Evolutionary conservation across 2,329 filamentous ascomycete species (phyloP).

Genomic region (Pyricularia grisea): DNA sequence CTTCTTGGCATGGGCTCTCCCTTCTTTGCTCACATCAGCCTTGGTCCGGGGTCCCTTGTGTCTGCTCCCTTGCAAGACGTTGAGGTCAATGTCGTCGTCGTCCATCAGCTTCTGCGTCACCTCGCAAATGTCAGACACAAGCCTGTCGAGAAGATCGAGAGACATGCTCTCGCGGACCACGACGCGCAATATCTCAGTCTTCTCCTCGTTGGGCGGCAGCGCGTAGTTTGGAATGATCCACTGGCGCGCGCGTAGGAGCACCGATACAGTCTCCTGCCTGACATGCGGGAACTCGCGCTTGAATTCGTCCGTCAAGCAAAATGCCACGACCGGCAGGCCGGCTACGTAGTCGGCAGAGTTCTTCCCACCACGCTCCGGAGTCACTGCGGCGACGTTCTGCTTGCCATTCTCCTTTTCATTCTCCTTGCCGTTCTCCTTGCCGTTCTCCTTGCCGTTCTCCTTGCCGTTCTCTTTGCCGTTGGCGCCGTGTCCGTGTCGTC

Average conservation of each 20-base stretch:
- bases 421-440: neutral
- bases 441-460: neutral
- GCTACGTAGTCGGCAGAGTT: slow-evolving; percentile 52
- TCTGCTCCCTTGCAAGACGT: slow-evolving; percentile 27
- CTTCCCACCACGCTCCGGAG: slow-evolving; percentile 25
- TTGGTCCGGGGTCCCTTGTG: slow-evolving; percentile 4
- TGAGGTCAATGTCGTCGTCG: slow-evolving; percentile 39
- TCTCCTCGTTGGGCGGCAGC: slow-evolving; percentile 50
- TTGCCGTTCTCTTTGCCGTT: neutral
- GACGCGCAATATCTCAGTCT: slow-evolving; percentile 57
- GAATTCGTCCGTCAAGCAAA: slow-evolving; percentile 53
- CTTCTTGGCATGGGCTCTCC: slow-evolving; percentile 5
- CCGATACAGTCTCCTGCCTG: slow-evolving; percentile 54
- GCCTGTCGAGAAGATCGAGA: slow-evolving; percentile 55
- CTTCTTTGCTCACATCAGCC: slow-evolving; percentile 3
- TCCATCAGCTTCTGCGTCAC: slow-evolving; percentile 54
- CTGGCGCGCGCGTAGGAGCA: slow-evolving; percentile 54
- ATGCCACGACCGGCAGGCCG: slow-evolving; percentile 60
- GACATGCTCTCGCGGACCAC: slow-evolving; percentile 59
- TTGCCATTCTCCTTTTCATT: neutral
- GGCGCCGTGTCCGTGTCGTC: neutral
- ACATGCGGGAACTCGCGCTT: slow-evolving; percentile 50
- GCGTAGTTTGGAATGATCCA: slow-evolving; percentile 67
- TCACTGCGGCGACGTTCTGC: neutral
- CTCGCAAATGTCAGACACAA: slow-evolving; percentile 50